Conservation (phyloP, 441 rosid genomes). For the Cnidoscolus chayamansa region DNA sequence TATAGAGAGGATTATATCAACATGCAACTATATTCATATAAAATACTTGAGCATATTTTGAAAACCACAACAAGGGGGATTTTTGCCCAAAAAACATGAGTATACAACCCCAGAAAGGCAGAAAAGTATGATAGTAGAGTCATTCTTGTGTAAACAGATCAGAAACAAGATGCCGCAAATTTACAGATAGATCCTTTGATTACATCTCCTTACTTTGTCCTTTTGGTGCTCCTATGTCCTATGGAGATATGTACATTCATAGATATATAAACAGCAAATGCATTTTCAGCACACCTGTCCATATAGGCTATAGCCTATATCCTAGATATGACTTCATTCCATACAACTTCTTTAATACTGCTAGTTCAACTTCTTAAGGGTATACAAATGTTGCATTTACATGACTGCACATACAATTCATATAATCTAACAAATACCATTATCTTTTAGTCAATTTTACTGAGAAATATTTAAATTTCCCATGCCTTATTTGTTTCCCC, state of each 20-base stretch:
- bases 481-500: neutral
- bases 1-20: conserved; percentile 19
- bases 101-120: no score
- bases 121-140: no score
- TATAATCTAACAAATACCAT: neutral
- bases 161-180: neutral
- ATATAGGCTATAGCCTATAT: neutral
- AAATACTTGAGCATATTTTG: neutral
- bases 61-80: neutral
- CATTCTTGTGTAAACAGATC: neutral
- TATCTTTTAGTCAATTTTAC: neutral
- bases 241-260: neutral
- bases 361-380: neutral
- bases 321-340: neutral
- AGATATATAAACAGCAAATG: neutral
- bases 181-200: no score
- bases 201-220: neutral
- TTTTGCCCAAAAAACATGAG: conserved; percentile 1
- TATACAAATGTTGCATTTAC: neutral
- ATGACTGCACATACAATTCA: neutral
- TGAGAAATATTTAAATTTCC: neutral
- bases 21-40: conserved; percentile 2
- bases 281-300: neutral
- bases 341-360: neutral
- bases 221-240: neutral